These are phyloP conservation scores for Phaffomyces antillensis DNA, from an alignment of 805 yeast species.

Conservation along the genomic window DNA sequence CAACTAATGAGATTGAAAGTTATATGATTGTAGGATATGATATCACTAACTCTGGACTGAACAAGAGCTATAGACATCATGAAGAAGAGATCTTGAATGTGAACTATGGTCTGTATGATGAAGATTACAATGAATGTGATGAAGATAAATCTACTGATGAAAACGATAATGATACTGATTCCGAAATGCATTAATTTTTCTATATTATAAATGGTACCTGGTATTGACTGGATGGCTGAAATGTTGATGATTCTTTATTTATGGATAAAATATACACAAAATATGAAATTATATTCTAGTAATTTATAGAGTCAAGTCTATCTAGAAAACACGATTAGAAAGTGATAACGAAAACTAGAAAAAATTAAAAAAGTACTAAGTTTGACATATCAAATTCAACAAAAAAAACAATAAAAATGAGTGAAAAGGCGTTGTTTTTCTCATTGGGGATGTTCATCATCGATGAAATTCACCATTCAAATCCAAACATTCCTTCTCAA, in stretches of 20 bases:
- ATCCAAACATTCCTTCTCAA: slow-evolving; percentile 23
- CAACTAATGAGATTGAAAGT: slow-evolving; percentile 19
- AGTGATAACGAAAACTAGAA: too few species aligned
- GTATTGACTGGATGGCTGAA: too few species aligned
- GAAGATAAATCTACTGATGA: slow-evolving; percentile 1
- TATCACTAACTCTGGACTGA: not conserved
- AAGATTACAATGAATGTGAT: slow-evolving; percentile 17
- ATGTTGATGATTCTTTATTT: too few species aligned
- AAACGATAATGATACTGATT: slow-evolving; percentile 8
- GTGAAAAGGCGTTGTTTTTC: slow-evolving; percentile 32
- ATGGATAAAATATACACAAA: too few species aligned
- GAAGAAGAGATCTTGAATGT: slow-evolving; percentile 21
- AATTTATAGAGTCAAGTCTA: too few species aligned
- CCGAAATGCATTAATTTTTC: slow-evolving; percentile 13
- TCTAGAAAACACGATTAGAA: too few species aligned
- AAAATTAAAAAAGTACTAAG: not conserved
- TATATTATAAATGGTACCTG: too few species aligned
- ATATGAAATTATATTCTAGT: too few species aligned
- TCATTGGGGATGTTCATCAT: slow-evolving; percentile 86
- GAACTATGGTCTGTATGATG: slow-evolving; percentile 22
- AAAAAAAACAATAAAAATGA: not conserved
- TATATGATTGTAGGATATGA: slow-evolving; percentile 24
- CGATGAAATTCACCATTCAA: slow-evolving; percentile 69
- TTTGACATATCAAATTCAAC: not conserved
- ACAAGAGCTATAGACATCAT: slow-evolving; percentile 18